Conservation (phyloP, 2,329 filamentous ascomycete species). For the Aspergillus vadensis region DNA sequence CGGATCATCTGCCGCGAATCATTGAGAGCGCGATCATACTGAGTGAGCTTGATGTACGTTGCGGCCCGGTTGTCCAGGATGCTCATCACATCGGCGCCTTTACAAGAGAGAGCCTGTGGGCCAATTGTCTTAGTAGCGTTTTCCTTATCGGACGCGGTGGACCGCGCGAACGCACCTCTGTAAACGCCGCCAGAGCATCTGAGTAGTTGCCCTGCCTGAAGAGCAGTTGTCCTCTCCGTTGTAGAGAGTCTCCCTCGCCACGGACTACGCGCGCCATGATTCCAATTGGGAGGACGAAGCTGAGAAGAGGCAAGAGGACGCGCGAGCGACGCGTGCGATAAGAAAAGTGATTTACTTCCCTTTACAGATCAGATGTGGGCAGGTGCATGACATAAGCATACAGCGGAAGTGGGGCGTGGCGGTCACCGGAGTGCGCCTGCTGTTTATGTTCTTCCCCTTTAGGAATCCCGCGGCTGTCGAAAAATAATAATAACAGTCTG, state of each 20-base stretch:
- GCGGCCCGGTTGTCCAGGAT: constrained; percentile 60
- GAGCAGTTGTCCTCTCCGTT: constrained; percentile 45
- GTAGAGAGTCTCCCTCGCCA: constrained; percentile 28
- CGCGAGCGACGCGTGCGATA: constrained; percentile 7
- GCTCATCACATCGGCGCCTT: constrained; percentile 36
- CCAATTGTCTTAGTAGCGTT: constrained; percentile 5
- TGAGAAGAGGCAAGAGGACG: not conserved
- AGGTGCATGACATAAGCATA: constrained; percentile 13
- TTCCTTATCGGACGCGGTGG: constrained; percentile 15
- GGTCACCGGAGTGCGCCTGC: constrained; percentile 21
- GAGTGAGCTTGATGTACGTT: constrained; percentile 55
- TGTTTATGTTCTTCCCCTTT: constrained; percentile 51
- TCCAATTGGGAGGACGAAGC: not conserved
- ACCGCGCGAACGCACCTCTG: constrained; percentile 33
- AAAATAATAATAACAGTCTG: constrained; percentile 14
- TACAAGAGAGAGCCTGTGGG: constrained; percentile 40
- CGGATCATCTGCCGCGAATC: constrained; percentile 62
- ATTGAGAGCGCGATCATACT: constrained; percentile 54
- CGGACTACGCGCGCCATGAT: constrained; percentile 9
- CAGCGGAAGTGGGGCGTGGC: constrained; percentile 26
- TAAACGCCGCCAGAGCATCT: constrained; percentile 47
- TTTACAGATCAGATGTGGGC: not conserved
- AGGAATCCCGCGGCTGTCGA: constrained; percentile 27
- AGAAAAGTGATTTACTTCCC: not conserved
- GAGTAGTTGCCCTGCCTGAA: constrained; percentile 49